Percentiles rank a stretch among this genome's conserved stretches.
Evolutionary conservation across 164 flowering plant genomes (phyloP).

Genomic region (Cinnamomum micranthum): DNA sequence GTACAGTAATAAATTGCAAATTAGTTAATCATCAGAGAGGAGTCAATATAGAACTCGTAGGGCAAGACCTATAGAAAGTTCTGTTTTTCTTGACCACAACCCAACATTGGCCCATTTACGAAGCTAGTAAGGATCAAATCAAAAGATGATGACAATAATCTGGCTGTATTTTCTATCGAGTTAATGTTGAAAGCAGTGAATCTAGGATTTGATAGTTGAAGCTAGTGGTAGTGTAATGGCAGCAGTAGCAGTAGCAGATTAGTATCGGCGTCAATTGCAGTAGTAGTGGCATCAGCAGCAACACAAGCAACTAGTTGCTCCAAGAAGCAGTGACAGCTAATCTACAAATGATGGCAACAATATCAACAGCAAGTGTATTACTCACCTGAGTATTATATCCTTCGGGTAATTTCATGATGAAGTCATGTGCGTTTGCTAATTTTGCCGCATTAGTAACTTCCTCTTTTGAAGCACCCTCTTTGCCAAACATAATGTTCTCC

Average conservation of each 20-base stretch:
- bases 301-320: not conserved
- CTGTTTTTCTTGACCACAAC: not conserved
- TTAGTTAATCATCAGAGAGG: not conserved
- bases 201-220: not conserved
- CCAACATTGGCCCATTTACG: not conserved
- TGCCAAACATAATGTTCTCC: slow-evolving; percentile 53
- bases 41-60: not conserved
- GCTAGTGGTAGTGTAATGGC: not conserved
- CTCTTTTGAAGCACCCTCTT: slow-evolving; percentile 44
- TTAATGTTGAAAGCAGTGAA: not conserved
- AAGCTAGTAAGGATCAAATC: not conserved
- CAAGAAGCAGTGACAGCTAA: too few relatives aligned
- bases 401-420: slow-evolving; percentile 38
- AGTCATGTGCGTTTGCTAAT: slow-evolving; percentile 51
- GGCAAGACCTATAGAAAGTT: not conserved
- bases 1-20: not conserved
- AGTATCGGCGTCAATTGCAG: not conserved
- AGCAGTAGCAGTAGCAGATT: not conserved
- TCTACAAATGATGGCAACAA: not conserved
- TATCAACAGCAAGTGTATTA: not conserved
- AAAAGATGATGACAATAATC: not conserved
- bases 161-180: not conserved
- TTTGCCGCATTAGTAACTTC: slow-evolving; percentile 36
- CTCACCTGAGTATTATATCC: slow-evolving; percentile 59
- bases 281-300: not conserved